phyloP scores from a whole-genome alignment of 2,329 filamentous ascomycete genomes.

The Aspergillus pseudonomiae region DNA sequence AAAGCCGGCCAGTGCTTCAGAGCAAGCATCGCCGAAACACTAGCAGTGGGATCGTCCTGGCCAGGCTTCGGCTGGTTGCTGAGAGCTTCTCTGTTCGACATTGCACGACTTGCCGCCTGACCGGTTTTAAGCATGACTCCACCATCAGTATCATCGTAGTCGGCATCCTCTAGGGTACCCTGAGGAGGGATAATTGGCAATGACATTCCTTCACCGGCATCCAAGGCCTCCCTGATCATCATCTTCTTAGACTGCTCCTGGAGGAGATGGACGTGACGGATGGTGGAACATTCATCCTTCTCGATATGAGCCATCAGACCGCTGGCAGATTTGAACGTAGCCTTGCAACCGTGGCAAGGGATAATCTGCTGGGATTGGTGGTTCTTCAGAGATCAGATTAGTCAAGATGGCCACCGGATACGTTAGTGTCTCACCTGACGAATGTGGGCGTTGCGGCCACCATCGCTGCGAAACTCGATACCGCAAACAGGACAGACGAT shows the following conservation, averaged over 20 bases:
- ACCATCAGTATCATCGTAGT: slow-evolving; percentile 21
- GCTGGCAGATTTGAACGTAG: slow-evolving; percentile 52
- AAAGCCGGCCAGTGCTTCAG: slow-evolving; percentile 31
- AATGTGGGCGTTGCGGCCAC: slow-evolving; percentile 57
- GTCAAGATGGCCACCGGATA: background rate
- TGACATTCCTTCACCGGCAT: slow-evolving; percentile 5
- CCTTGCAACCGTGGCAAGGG: slow-evolving; percentile 51
- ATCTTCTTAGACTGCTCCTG: slow-evolving; percentile 55
- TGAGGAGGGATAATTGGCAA: slow-evolving; percentile 7
- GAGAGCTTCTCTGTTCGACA: slow-evolving; percentile 21
- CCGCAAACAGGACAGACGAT: slow-evolving; percentile 61
- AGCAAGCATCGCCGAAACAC: slow-evolving; percentile 12
- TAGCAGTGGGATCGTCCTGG: slow-evolving; percentile 1
- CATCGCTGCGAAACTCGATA: slow-evolving; percentile 57
- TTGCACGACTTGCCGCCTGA: slow-evolving; percentile 6
- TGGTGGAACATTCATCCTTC: slow-evolving; percentile 51
- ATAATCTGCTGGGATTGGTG: slow-evolving; percentile 56
- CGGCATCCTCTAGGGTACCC: slow-evolving; percentile 10
- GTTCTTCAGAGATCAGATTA: slow-evolving; percentile 34
- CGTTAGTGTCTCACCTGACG: slow-evolving; percentile 45
- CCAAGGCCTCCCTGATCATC: slow-evolving; percentile 43
- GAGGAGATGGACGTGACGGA: slow-evolving; percentile 48
- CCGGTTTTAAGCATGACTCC: slow-evolving; percentile 23
- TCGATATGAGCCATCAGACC: slow-evolving; percentile 60
- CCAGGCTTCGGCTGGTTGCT: slow-evolving; percentile 19